These are phyloP conservation scores for Coriaria nepalensis DNA, from an alignment of 306 rosid species.

Conservation along the genomic window DNA sequence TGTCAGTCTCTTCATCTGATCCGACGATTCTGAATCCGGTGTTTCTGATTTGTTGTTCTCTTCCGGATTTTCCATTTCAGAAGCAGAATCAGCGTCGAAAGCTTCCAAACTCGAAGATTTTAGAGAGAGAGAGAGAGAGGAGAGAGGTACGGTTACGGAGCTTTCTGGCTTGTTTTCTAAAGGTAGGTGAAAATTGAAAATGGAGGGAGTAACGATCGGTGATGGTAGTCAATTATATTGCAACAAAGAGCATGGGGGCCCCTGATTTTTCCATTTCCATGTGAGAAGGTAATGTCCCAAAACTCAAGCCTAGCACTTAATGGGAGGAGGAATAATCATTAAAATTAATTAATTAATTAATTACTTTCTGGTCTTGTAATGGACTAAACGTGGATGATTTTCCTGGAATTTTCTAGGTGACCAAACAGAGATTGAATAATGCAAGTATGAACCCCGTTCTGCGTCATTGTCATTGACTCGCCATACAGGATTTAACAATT, in stretches of 20 bases:
- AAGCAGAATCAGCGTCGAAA: not conserved
- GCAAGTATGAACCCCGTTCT: too few relatives aligned
- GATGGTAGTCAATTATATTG: not conserved
- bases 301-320: not conserved
- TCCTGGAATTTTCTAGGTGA: too few relatives aligned
- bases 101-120: not conserved
- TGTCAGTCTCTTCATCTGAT: too few relatives aligned
- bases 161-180: constrained; percentile 3
- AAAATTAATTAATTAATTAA: too few relatives aligned
- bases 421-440: too few relatives aligned
- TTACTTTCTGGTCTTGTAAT: too few relatives aligned
- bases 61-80: constrained; percentile 6
- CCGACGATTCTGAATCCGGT: too few relatives aligned
- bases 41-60: not conserved
- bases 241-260: not conserved
- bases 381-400: too few relatives aligned
- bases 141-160: not conserved
- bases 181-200: constrained; percentile 25
- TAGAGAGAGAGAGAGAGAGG: not conserved
- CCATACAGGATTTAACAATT: too few relatives aligned
- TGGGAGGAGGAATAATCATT: not conserved
- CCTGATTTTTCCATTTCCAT: not conserved
- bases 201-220: not conserved
- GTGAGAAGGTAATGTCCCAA: not conserved
- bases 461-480: too few relatives aligned